phyloP scores from a whole-genome alignment of 2,329 filamentous ascomycete species.

The Cladobotryum protrusum region DNA sequence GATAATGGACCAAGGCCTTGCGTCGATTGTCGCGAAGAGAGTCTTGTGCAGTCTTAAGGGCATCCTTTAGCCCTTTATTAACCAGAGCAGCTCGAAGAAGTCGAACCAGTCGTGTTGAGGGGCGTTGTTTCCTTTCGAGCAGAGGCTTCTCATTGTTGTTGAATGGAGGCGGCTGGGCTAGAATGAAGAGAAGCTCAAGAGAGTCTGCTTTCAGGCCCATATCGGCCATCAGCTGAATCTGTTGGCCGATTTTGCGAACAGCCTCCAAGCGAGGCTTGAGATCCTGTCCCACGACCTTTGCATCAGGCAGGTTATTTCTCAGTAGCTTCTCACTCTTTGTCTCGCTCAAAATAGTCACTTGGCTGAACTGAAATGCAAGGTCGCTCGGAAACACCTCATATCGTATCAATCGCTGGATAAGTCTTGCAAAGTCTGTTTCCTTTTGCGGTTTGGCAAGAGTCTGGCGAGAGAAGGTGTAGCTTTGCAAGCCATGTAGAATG shows the following conservation, averaged over 20 bases:
- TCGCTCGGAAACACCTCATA: not conserved
- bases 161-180: not conserved
- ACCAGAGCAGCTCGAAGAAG: not conserved
- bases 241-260: not conserved
- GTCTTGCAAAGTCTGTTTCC: not conserved
- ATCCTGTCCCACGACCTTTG: not conserved
- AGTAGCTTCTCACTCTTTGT: not conserved
- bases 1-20: too few species aligned
- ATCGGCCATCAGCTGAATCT: not conserved
- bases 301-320: not conserved
- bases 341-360: not conserved
- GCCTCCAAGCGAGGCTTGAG: not conserved
- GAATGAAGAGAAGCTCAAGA: not conserved
- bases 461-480: not conserved
- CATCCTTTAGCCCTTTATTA: not conserved
- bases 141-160: not conserved
- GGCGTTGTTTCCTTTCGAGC: not conserved
- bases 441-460: not conserved
- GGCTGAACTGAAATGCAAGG: not conserved
- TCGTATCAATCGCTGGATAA: not conserved
- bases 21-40: too few species aligned
- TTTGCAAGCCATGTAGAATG: not conserved
- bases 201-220: not conserved
- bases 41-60: too few species aligned
- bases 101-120: not conserved